Evolutionary conservation across 495 filamentous ascomycete species (phyloP).

Genomic region (Cairneyella variabilis): DNA sequence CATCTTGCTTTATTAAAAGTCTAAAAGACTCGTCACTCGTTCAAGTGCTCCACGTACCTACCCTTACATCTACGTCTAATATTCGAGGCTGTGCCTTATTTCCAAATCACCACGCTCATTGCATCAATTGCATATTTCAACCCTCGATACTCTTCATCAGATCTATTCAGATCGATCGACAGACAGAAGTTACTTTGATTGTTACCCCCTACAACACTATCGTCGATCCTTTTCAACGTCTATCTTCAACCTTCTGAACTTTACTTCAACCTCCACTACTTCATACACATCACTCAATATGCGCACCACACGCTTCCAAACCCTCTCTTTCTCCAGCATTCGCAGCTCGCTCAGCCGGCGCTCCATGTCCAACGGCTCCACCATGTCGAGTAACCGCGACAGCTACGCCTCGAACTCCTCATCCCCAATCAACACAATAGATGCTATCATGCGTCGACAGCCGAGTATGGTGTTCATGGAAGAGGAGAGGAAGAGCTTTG

Average conservation of each 20-base stretch:
- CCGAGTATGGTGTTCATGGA: constrained; percentile 41
- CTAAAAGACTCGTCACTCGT: constrained; percentile 26
- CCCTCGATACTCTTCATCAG: not conserved
- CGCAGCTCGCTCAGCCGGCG: constrained; percentile 43
- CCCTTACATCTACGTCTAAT: constrained; percentile 7
- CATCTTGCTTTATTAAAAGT: constrained; percentile 9
- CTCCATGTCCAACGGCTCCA: constrained; percentile 29
- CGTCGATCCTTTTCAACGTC: not conserved
- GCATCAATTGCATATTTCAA: too few species aligned
- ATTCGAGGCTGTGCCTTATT: constrained; percentile 22
- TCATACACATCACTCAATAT: constrained; percentile 16
- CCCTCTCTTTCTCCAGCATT: constrained; percentile 44
- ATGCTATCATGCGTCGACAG: constrained; percentile 46
- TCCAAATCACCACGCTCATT: not conserved
- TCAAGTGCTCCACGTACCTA: constrained; percentile 13
- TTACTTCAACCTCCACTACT: not conserved
- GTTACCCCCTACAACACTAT: not conserved
- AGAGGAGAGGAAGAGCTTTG: constrained; percentile 43
- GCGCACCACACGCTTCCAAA: constrained; percentile 40
- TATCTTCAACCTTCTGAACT: not conserved
- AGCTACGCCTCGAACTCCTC: constrained; percentile 39
- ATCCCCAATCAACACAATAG: constrained; percentile 38
- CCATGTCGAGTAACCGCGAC: constrained; percentile 29
- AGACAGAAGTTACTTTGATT: not conserved
- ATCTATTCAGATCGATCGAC: not conserved